phyloP scores from a whole-genome alignment of 768 basidiomycete species.

The Leccinum aurantiacum region DNA sequence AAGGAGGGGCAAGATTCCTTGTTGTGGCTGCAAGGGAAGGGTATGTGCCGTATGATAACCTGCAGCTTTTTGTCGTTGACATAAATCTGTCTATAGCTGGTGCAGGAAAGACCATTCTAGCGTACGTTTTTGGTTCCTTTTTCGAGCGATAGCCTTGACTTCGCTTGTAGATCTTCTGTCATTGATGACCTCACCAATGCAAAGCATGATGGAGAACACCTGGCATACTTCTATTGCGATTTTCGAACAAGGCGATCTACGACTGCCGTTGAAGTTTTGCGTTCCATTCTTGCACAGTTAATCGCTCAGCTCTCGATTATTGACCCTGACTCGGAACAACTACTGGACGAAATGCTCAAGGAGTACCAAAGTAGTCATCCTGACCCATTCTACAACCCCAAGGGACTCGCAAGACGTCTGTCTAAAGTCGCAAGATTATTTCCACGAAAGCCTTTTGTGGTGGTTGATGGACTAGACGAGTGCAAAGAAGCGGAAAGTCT shows the following conservation, averaged over 20 bases:
- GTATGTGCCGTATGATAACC: not conserved
- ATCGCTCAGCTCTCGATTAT: not conserved
- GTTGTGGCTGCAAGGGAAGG: slow-evolving; percentile 19
- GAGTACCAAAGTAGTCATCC: not conserved
- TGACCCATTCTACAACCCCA: slow-evolving; percentile 3
- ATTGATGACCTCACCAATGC: not conserved
- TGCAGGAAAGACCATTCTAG: not conserved
- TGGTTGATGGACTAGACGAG: slow-evolving; percentile 27
- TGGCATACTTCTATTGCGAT: slow-evolving; percentile 27
- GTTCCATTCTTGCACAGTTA: slow-evolving; percentile 23
- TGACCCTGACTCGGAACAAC: not conserved
- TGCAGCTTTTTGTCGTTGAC: not conserved
- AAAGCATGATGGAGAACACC: not conserved
- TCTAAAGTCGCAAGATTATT: not conserved
- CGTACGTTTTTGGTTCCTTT: not conserved
- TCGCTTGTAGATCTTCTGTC: not conserved
- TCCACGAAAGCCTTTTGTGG: slow-evolving; percentile 5
- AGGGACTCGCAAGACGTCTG: slow-evolving; percentile 1
- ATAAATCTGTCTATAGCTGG: not conserved
- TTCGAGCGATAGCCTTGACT: not conserved
- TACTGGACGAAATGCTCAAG: slow-evolving; percentile 9
- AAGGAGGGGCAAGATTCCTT: not conserved
- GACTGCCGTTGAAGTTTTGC: slow-evolving; percentile 14
- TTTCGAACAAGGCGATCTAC: slow-evolving; percentile 14
- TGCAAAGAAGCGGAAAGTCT: slow-evolving; percentile 15